These are phyloP conservation scores for Vigna mungo DNA, from an alignment of 306 rosid species.

Conservation along the genomic window DNA sequence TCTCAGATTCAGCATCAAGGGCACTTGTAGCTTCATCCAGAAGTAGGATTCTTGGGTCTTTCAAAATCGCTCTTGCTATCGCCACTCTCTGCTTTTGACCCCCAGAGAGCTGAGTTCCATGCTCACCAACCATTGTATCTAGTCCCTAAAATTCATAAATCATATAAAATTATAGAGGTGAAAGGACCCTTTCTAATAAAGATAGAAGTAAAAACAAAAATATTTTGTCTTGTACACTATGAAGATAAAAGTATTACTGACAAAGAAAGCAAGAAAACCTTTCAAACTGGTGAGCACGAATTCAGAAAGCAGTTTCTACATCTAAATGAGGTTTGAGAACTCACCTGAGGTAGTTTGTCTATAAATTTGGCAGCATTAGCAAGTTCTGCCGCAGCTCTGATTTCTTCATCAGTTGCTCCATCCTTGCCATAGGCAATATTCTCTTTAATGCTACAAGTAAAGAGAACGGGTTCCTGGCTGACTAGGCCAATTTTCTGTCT, in stretches of 20 bases:
- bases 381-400: constrained; percentile 46
- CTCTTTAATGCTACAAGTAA: constrained; percentile 77
- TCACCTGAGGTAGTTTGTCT: constrained; percentile 50
- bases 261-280: constrained; percentile 9
- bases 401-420: constrained; percentile 61
- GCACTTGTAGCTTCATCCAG: constrained; percentile 71
- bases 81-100: constrained; percentile 78
- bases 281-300: not conserved
- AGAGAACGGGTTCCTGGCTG: constrained; percentile 84
- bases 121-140: constrained; percentile 77
- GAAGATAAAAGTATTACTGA: constrained; percentile 1
- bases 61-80: constrained; percentile 78
- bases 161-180: not conserved
- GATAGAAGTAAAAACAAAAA: not conserved
- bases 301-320: constrained; percentile 14
- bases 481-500: constrained; percentile 82
- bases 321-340: constrained; percentile 16
- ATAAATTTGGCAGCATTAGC: constrained; percentile 50
- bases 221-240: not conserved
- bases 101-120: constrained; percentile 76
- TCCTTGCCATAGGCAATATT: constrained; percentile 81
- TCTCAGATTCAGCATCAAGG: constrained; percentile 78
- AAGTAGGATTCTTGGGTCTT: constrained; percentile 74
- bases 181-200: not conserved
- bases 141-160: constrained; percentile 53